Conservation (phyloP, 345 rosid species). For the Anacardium occidentale region DNA sequence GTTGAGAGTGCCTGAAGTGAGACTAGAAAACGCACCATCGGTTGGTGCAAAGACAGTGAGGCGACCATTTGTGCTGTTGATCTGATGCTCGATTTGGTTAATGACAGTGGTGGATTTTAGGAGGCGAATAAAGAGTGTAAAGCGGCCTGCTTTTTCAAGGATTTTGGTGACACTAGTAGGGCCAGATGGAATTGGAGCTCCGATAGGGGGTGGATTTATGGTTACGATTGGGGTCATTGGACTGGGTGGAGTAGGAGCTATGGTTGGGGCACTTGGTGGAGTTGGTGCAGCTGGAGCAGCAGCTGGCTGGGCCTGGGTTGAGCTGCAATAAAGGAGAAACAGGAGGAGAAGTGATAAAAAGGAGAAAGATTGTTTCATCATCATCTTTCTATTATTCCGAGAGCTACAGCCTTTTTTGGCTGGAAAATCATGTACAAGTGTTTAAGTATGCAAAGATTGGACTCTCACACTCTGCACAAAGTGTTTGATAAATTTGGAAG, state of each 20-base stretch:
- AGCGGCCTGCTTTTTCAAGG: conserved; percentile 37
- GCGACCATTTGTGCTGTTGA: conserved; percentile 37
- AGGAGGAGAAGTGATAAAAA: conserved; percentile 22
- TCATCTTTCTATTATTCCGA: neutral
- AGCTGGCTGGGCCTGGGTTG: conserved; percentile 26
- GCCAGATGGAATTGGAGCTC: conserved; percentile 22
- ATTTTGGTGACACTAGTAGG: conserved; percentile 28
- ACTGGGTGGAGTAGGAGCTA: neutral
- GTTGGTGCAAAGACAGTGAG: conserved; percentile 36
- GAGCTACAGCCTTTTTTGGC: neutral
- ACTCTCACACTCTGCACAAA: neutral
- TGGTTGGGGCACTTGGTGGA: neutral
- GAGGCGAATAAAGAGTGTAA: conserved; percentile 27
- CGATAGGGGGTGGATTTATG: neutral
- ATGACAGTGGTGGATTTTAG: conserved; percentile 27
- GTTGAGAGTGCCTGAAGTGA: conserved; percentile 37
- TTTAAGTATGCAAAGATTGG: too few species aligned
- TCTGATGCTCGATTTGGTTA: conserved; percentile 28
- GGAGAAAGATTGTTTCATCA: conserved; percentile 1
- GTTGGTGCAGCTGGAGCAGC: conserved; percentile 23
- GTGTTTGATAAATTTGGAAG: neutral
- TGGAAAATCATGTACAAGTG: neutral
- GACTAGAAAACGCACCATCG: conserved; percentile 35
- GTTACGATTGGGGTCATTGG: conserved; percentile 3
- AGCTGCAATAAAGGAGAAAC: conserved; percentile 24